Evolutionary conservation across 495 filamentous ascomycete genomes (phyloP).

Genomic region (Symbiotaphrina buchneri): DNA sequence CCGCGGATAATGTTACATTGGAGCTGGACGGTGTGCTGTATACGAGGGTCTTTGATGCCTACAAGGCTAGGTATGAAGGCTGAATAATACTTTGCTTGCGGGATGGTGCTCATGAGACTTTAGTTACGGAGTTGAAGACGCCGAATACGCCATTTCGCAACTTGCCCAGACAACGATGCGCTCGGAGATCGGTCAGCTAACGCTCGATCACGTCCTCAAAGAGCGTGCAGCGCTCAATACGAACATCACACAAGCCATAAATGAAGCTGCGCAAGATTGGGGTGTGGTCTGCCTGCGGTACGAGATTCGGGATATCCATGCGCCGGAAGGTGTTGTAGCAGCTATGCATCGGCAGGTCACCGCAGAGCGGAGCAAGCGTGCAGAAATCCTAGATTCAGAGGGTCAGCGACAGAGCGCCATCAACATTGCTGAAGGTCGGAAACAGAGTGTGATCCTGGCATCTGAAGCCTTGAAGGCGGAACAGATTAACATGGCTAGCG

Average conservation of each 20-base stretch:
- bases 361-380: slow-evolving; percentile 86
- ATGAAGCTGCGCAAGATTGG: slow-evolving; percentile 92
- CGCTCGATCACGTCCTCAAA: slow-evolving; percentile 91
- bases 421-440: slow-evolving; percentile 93
- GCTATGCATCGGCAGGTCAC: slow-evolving; percentile 98
- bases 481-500: slow-evolving; percentile 72
- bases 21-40: slow-evolving; percentile 92
- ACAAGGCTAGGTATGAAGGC: slow-evolving; percentile 68
- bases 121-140: slow-evolving; percentile 95
- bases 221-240: slow-evolving; percentile 87
- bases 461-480: slow-evolving; percentile 81
- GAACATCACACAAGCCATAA: slow-evolving; percentile 95
- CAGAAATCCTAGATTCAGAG: slow-evolving; percentile 90
- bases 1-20: slow-evolving; percentile 91
- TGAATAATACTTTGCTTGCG: neutral
- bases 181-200: slow-evolving; percentile 87
- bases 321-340: slow-evolving; percentile 72
- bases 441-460: slow-evolving; percentile 86
- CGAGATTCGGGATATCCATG: slow-evolving; percentile 96
- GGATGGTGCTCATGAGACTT: slow-evolving; percentile 6
- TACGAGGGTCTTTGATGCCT: slow-evolving; percentile 88
- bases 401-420: slow-evolving; percentile 92
- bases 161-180: slow-evolving; percentile 98
- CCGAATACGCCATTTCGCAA: slow-evolving; percentile 95
- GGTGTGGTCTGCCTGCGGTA: slow-evolving; percentile 90